These are phyloP conservation scores for Talaromyces verruculosus DNA, from an alignment of 2,329 filamentous ascomycete genomes.

Conservation along the genomic window DNA sequence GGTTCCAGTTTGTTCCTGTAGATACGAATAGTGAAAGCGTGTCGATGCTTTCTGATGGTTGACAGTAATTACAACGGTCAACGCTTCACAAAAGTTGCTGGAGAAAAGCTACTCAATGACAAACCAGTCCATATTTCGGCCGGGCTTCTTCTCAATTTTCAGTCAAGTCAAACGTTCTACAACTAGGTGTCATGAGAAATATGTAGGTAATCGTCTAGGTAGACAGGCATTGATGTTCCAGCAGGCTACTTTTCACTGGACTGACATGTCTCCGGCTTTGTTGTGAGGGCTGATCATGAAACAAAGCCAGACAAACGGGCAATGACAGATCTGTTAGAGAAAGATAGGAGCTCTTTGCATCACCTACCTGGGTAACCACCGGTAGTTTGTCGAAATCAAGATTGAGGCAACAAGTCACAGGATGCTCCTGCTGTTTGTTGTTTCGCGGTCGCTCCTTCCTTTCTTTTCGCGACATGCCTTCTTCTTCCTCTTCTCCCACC, in stretches of 20 bases:
- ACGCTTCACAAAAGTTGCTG: background rate
- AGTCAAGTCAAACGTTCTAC: background rate
- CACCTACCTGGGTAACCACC: too few relatives aligned
- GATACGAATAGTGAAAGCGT: background rate
- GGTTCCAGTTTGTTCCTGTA: background rate
- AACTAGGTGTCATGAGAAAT: background rate
- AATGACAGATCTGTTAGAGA: background rate
- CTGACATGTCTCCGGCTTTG: background rate
- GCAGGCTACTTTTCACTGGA: background rate
- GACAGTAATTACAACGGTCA: background rate
- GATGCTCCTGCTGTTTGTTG: background rate
- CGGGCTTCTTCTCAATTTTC: background rate
- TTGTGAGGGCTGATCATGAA: background rate
- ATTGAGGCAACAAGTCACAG: background rate
- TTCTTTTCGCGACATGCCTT: background rate
- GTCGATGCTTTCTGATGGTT: background rate
- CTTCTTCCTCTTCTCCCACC: background rate
- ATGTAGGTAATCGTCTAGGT: background rate
- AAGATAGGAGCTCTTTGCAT: too few relatives aligned
- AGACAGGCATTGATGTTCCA: too few relatives aligned
- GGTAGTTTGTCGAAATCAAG: background rate
- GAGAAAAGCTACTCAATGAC: background rate
- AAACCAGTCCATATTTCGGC: background rate
- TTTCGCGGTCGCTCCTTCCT: background rate
- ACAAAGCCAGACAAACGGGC: background rate